phyloP scores from a whole-genome alignment of 768 basidiomycete species.

The Thelephora aurantiotincta region DNA sequence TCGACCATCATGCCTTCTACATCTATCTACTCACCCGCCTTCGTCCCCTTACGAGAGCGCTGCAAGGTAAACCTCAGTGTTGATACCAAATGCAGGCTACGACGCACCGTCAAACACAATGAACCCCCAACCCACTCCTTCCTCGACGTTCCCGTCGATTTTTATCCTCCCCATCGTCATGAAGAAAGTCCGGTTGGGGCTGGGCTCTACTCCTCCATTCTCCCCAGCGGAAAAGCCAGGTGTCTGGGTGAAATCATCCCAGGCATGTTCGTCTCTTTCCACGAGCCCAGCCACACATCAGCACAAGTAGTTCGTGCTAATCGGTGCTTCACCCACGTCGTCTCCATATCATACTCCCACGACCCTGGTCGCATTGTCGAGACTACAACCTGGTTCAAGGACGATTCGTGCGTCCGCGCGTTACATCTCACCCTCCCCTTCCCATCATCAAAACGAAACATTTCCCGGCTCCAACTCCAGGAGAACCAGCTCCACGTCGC shows the following conservation, averaged over 20 bases:
- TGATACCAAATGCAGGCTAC: neutral
- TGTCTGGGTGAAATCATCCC: constrained; percentile 13
- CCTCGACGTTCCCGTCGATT: neutral
- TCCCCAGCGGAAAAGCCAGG: constrained; percentile 4
- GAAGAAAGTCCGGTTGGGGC: neutral
- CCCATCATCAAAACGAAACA: constrained; percentile 9
- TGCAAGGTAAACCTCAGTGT: neutral
- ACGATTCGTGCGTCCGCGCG: constrained; percentile 1
- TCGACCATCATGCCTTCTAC: neutral
- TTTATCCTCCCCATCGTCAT: neutral
- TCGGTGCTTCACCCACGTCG: constrained; percentile 13
- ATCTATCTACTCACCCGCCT: neutral
- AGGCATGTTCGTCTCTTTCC: constrained; percentile 13
- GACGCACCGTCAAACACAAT: neutral
- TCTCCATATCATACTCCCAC: constrained; percentile 9
- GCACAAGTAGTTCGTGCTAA: constrained; percentile 3
- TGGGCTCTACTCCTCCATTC: neutral
- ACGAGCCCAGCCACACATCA: neutral
- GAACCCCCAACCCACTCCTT: neutral
- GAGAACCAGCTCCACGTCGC: constrained; percentile 23
- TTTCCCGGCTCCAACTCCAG: constrained; percentile 15
- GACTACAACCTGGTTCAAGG: neutral
- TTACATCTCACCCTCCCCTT: neutral
- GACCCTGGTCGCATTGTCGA: neutral
- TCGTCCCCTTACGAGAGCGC: neutral